Evolutionary conservation across 139 green algal genomes (phyloP).

Genomic region (Ostreobium quekettii): DNA sequence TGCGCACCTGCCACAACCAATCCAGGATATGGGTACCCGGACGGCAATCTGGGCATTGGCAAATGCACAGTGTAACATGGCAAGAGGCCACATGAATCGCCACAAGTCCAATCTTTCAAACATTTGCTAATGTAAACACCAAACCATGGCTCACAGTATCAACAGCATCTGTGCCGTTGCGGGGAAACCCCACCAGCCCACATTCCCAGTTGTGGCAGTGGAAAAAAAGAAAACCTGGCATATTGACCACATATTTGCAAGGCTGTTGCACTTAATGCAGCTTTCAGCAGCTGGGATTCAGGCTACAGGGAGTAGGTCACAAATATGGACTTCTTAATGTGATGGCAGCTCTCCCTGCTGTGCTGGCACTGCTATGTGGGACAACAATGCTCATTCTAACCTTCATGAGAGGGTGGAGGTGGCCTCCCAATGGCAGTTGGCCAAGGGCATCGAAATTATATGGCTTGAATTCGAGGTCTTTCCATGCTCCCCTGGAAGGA

Average conservation of each 20-base stretch:
- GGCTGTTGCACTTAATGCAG: background rate
- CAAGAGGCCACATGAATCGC: too few species aligned
- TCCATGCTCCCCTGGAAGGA: conserved; percentile 70
- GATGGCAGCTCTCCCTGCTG: background rate
- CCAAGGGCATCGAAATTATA: conserved; percentile 95
- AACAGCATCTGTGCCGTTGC: too few species aligned
- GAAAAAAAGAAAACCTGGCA: background rate
- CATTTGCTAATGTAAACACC: background rate
- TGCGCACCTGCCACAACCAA: conserved; percentile 52
- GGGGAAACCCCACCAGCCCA: too few species aligned
- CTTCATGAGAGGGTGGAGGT: conserved; percentile 97
- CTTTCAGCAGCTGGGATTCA: background rate
- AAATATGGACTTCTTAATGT: background rate
- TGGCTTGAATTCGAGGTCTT: conserved; percentile 80
- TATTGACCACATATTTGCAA: background rate
- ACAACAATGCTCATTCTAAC: conserved; percentile 27
- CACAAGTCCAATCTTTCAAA: background rate
- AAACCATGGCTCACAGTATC: too few species aligned
- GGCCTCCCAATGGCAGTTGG: conserved; percentile 46
- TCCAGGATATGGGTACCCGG: too few species aligned
- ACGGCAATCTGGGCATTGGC: too few species aligned
- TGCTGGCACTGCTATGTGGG: background rate
- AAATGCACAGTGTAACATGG: too few species aligned
- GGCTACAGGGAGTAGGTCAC: background rate
- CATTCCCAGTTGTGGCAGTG: too few species aligned